These are phyloP conservation scores for Knufia fluminis DNA, from an alignment of 2,329 filamentous ascomycete species.

Conservation along the genomic window DNA sequence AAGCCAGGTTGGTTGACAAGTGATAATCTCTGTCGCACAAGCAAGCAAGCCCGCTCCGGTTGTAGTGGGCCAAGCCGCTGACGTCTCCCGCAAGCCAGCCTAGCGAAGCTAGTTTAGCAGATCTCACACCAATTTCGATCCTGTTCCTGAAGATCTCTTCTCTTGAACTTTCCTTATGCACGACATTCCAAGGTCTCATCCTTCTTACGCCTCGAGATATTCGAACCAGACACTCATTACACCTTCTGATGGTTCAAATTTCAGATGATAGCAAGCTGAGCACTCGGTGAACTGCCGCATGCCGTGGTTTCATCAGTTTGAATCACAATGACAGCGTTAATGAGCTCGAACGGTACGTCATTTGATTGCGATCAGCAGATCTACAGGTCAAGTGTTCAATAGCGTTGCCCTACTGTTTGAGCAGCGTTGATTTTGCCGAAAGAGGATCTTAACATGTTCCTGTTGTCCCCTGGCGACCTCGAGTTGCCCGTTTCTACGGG, in stretches of 20 bases:
- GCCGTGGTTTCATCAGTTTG: neutral
- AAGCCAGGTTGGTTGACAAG: no score
- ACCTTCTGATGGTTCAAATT: neutral
- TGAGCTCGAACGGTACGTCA: constrained; percentile 2
- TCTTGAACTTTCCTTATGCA: neutral
- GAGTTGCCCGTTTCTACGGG: neutral
- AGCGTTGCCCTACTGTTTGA: constrained; percentile 8
- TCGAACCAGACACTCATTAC: neutral
- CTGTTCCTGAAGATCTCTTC: constrained; percentile 6
- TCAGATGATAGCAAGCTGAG: neutral
- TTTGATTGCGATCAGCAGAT: constrained; percentile 11
- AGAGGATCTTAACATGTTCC: neutral
- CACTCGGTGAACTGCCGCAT: neutral
- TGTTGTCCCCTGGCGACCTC: neutral
- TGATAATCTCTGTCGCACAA: no score
- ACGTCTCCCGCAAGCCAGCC: neutral
- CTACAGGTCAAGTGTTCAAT: constrained; percentile 6
- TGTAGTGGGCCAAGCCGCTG: neutral
- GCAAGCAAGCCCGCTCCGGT: no score
- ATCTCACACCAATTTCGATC: no score
- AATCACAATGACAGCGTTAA: constrained; percentile 1
- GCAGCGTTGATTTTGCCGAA: neutral
- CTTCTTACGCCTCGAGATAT: neutral
- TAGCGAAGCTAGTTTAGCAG: neutral
- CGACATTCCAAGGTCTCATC: neutral